Percentiles rank a stretch among this genome's conserved stretches.
Conservation (phyloP, 768 basidiomycete species). For the Nidularia sp. region DNA sequence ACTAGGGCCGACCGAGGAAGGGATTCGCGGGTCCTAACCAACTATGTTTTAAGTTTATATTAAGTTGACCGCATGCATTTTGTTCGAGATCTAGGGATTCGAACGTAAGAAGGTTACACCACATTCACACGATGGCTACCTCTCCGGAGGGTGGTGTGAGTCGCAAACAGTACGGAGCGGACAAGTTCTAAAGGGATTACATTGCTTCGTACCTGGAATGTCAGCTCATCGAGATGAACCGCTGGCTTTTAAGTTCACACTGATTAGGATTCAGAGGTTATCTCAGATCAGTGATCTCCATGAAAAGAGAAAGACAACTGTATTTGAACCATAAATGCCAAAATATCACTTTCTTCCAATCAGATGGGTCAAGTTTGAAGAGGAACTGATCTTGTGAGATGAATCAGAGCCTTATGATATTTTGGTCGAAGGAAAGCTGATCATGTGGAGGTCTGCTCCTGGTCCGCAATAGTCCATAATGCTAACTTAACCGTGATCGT, state of each 20-base stretch:
- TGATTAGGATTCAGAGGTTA: slow-evolving; percentile 26
- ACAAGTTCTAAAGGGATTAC: slow-evolving; percentile 24
- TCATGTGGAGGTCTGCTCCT: neutral
- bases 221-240: slow-evolving; percentile 25
- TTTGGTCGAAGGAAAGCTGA: neutral
- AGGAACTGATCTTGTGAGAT: neutral
- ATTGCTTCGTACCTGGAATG: slow-evolving; percentile 26
- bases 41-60: slow-evolving; percentile 58
- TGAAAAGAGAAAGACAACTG: slow-evolving; percentile 21
- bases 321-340: slow-evolving; percentile 29
- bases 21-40: slow-evolving; percentile 33
- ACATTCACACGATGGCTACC: slow-evolving; percentile 32
- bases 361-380: neutral
- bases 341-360: slow-evolving; percentile 15
- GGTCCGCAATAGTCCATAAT: no score
- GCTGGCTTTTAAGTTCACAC: slow-evolving; percentile 26
- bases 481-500: neutral
- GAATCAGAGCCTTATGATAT: neutral
- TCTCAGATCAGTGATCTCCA: slow-evolving; percentile 33
- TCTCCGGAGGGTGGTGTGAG: slow-evolving; percentile 20
- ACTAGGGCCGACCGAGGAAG: slow-evolving; percentile 32
- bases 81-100: slow-evolving; percentile 30
- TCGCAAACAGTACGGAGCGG: slow-evolving; percentile 38
- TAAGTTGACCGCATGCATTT: slow-evolving; percentile 48
- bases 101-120: slow-evolving; percentile 27